Percentiles rank a stretch among this genome's conserved stretches.
These are phyloP conservation scores for Trebouxiophyceae sp. DNA, from an alignment of 163 green algal genomes.

Conservation along the genomic window DNA sequence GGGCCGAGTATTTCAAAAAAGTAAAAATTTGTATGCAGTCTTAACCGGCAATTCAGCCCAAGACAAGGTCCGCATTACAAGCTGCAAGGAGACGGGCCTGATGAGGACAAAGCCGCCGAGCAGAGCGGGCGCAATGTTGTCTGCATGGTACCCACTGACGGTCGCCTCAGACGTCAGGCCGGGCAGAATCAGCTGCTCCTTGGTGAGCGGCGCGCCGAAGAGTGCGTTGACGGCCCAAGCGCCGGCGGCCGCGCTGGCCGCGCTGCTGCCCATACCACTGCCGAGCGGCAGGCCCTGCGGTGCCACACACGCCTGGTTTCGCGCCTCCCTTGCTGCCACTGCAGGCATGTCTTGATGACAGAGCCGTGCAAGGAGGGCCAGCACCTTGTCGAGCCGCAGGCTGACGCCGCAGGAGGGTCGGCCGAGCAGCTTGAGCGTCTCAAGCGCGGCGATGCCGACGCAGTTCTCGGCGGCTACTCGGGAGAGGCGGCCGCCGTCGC, in stretches of 20 bases:
- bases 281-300: slow-evolving; percentile 83
- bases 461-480: slow-evolving; percentile 78
- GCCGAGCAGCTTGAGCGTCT: slow-evolving; percentile 80
- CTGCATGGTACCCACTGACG: slow-evolving; percentile 94
- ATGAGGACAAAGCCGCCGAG: slow-evolving; percentile 95
- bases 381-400: slow-evolving; percentile 66
- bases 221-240: slow-evolving; percentile 88
- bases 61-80: no score
- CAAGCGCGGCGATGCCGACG: slow-evolving; percentile 79
- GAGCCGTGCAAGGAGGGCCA: no score
- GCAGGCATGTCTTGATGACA: no score
- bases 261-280: slow-evolving; percentile 88
- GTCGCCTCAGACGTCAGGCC: slow-evolving; percentile 77
- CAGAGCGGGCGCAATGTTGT: slow-evolving; percentile 93
- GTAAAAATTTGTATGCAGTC: no score
- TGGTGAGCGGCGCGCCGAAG: slow-evolving; percentile 77
- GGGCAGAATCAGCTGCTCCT: slow-evolving; percentile 74
- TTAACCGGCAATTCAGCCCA: no score
- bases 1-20: no score
- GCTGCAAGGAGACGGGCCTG: slow-evolving; percentile 33
- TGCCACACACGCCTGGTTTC: not conserved
- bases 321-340: not conserved
- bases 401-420: slow-evolving; percentile 51
- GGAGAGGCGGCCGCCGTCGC: slow-evolving; percentile 81
- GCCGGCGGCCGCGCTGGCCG: slow-evolving; percentile 83